Evolutionary conservation across 208 protist species (phyloP).

Genomic region (Trypanosoma conorhini): DNA sequence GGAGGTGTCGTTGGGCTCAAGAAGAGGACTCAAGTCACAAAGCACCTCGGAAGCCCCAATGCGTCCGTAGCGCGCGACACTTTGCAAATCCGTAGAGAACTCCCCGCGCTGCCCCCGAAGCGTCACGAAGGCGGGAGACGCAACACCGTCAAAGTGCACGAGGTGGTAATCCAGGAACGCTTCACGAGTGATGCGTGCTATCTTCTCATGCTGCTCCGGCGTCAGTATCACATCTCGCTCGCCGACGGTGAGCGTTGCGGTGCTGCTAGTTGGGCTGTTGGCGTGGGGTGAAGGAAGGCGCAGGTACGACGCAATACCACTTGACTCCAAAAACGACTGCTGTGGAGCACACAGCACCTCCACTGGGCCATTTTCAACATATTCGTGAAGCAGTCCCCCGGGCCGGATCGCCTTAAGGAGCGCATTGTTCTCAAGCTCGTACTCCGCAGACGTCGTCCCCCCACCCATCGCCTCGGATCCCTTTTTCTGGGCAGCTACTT

Average conservation of each 20-base stretch:
- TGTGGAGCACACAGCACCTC: constrained; percentile 61
- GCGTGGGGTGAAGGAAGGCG: not conserved
- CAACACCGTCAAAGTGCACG: constrained; percentile 52
- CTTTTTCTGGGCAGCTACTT: not conserved
- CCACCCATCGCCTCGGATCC: not conserved
- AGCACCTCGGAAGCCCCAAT: constrained; percentile 43
- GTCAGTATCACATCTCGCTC: constrained; percentile 6
- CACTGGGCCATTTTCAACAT: constrained; percentile 28
- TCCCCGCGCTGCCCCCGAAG: constrained; percentile 54
- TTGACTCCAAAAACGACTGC: constrained; percentile 38
- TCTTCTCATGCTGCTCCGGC: constrained; percentile 12
- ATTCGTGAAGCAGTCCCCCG: constrained; percentile 40
- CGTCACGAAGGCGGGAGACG: constrained; percentile 57
- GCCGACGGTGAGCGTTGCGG: not conserved
- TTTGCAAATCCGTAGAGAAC: constrained; percentile 61
- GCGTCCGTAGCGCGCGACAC: constrained; percentile 47
- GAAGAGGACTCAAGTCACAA: constrained; percentile 31
- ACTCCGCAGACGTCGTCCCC: constrained; percentile 7
- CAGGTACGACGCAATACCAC: constrained; percentile 33
- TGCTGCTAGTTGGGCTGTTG: not conserved
- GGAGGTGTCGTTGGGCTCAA: not conserved
- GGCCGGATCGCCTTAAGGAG: constrained; percentile 50
- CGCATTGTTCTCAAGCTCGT: constrained; percentile 47
- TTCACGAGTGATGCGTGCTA: constrained; percentile 19
- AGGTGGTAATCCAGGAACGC: constrained; percentile 68